These are phyloP conservation scores for Nitzschia putrida DNA, from an alignment of 108 stramenopile species.

Conservation along the genomic window DNA sequence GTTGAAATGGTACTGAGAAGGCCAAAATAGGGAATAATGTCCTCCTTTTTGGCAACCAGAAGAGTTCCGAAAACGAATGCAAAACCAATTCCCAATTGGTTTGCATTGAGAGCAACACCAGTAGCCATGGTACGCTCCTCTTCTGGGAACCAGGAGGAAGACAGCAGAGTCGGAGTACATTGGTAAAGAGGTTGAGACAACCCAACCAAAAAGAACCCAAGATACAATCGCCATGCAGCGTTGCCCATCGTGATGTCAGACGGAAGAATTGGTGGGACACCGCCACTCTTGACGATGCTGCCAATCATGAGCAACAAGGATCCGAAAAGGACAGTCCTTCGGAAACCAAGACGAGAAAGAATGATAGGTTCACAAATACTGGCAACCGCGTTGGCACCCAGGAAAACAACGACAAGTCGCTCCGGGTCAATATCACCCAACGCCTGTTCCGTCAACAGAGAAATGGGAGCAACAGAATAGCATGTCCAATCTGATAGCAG, in stretches of 20 bases:
- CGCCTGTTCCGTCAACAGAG: constrained; percentile 61
- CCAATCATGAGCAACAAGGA: constrained; percentile 77
- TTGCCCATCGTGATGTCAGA: constrained; percentile 45
- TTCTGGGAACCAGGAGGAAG: constrained; percentile 84
- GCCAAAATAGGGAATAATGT: constrained; percentile 81
- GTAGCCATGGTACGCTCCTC: constrained; percentile 89
- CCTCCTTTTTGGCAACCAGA: constrained; percentile 63
- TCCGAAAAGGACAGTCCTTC: constrained; percentile 78
- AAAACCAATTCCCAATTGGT: constrained; percentile 87
- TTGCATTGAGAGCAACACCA: constrained; percentile 85
- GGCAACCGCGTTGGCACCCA: constrained; percentile 77
- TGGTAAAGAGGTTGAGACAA: constrained; percentile 83
- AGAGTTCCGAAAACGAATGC: constrained; percentile 87
- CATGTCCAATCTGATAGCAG: constrained; percentile 87
- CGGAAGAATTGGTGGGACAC: constrained; percentile 49
- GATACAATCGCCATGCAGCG: constrained; percentile 71
- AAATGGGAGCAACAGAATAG: constrained; percentile 83
- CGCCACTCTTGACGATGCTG: constrained; percentile 80
- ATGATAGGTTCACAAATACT: constrained; percentile 82
- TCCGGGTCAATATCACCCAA: constrained; percentile 87
- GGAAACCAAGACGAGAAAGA: constrained; percentile 72
- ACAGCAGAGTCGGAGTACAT: constrained; percentile 78
- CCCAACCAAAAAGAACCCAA: constrained; percentile 88
- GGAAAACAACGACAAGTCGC: constrained; percentile 74
- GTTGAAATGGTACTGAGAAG: constrained; percentile 71